Conservation (phyloP, 805 yeast genomes). For the Hanseniaspora hatyaiensis region DNA sequence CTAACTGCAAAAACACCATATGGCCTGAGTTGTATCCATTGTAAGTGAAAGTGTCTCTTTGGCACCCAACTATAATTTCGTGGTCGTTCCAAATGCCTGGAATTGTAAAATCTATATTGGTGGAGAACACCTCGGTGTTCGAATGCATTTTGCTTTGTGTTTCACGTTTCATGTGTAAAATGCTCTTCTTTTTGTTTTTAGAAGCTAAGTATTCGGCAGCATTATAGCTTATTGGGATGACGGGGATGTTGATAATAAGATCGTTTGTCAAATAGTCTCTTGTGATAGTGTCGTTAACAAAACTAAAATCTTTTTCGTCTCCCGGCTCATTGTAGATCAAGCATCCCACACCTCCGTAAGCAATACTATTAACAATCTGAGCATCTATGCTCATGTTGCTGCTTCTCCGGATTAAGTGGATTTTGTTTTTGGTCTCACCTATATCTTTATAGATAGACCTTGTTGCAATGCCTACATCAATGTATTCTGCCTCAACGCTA, state of each 20-base stretch:
- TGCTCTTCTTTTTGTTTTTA: neutral
- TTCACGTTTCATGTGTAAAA: neutral
- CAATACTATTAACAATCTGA: conserved; percentile 51
- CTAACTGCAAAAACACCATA: conserved; percentile 40
- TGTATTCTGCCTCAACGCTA: conserved; percentile 41
- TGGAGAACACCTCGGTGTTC: conserved; percentile 29
- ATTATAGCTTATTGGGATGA: conserved; percentile 12
- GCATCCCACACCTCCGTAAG: conserved; percentile 51
- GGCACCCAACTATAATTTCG: conserved; percentile 44
- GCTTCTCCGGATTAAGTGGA: conserved; percentile 41
- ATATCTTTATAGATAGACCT: conserved; percentile 38
- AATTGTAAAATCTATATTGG: conserved; percentile 43
- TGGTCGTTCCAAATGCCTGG: conserved; percentile 45
- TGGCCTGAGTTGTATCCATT: conserved; percentile 44
- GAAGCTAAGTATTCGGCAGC: neutral
- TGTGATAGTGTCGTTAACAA: conserved; percentile 43
- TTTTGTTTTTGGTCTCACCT: conserved; percentile 37
- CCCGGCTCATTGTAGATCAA: conserved; percentile 30
- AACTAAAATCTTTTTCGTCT: conserved; percentile 38
- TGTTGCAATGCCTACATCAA: conserved; percentile 53
- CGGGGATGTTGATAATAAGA: conserved; percentile 3
- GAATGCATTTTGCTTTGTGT: conserved; percentile 24
- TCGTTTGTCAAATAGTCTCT: conserved; percentile 38
- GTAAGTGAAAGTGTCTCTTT: conserved; percentile 41
- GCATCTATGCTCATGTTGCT: conserved; percentile 5